A percentile compares a stretch with the other conserved stretches of the same genome.
phyloP scores from a whole-genome alignment of 306 rosid species.

The Comarum palustre region DNA sequence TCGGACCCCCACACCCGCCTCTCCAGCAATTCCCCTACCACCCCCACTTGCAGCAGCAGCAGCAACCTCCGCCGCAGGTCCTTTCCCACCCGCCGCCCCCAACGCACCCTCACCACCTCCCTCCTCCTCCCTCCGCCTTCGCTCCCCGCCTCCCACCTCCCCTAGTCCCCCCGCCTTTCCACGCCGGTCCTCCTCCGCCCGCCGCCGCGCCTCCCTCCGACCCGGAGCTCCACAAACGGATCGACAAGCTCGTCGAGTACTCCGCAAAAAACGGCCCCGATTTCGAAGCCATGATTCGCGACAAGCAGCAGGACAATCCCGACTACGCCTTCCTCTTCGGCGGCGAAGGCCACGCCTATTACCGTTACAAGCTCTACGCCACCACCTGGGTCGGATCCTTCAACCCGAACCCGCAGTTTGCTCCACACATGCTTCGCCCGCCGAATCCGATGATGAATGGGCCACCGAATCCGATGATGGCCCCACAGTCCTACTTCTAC shows the following conservation, averaged over 20 bases:
- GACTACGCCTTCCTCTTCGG: conserved; percentile 88
- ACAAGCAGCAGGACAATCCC: conserved; percentile 90
- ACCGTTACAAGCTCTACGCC: conserved; percentile 80
- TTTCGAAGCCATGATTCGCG: conserved; percentile 93
- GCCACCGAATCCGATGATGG: conserved; percentile 57
- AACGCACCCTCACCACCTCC: conserved; percentile 48
- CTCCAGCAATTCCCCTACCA: conserved; percentile 78
- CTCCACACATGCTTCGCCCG: conserved; percentile 63
- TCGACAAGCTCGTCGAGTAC: conserved; percentile 88
- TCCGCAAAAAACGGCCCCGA: conserved; percentile 89
- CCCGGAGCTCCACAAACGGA: conserved; percentile 88
- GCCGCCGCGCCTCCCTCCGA: conserved; percentile 75
- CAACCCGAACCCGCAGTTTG: conserved; percentile 48
- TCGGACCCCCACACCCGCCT: conserved; percentile 75
- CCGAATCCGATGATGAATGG: conserved; percentile 74
- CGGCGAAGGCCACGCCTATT: conserved; percentile 85
- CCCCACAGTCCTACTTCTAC: conserved; percentile 59
- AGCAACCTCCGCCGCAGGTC: conserved; percentile 40
- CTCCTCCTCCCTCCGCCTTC: conserved; percentile 56
- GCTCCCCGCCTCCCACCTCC: conserved; percentile 67
- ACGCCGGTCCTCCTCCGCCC: conserved; percentile 44
- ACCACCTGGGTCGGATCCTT: conserved; percentile 65
- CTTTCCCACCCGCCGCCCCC: conserved; percentile 60
- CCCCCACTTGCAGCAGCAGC: conserved; percentile 55
- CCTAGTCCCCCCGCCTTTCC: conserved; percentile 54